phyloP scores from a whole-genome alignment of 2,329 filamentous ascomycete genomes.

The Diaporthe australafricana region DNA sequence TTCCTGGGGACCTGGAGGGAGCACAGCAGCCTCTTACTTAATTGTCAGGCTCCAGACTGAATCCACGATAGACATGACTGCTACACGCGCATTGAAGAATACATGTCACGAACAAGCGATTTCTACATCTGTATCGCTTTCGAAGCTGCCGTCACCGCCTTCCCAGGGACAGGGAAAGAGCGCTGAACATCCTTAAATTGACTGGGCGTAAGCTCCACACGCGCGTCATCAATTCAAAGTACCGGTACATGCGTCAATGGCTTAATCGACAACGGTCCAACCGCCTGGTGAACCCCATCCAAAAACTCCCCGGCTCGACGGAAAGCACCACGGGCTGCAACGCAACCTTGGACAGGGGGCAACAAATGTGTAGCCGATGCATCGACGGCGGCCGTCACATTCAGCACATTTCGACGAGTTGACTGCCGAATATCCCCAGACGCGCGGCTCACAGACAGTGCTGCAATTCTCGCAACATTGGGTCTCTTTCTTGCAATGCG shows the following conservation, averaged over 20 bases:
- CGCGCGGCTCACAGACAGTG: neutral
- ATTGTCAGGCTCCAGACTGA: neutral
- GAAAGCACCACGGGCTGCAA: conserved; percentile 23
- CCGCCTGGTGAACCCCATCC: conserved; percentile 26
- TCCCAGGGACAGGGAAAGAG: neutral
- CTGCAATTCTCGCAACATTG: conserved; percentile 11
- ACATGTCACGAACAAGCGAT: no score
- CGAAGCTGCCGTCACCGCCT: conserved; percentile 13
- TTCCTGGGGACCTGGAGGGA: neutral
- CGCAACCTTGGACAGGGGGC: conserved; percentile 8
- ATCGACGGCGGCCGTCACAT: neutral
- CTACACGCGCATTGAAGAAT: no score
- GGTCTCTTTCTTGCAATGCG: neutral
- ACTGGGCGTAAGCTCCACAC: conserved; percentile 22
- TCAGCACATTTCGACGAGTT: conserved; percentile 18
- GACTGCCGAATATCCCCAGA: neutral
- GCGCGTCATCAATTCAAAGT: conserved; percentile 25
- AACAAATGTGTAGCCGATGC: conserved; percentile 29
- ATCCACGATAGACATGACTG: neutral
- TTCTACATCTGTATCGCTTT: neutral
- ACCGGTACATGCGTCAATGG: conserved; percentile 24
- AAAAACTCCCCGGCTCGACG: conserved; percentile 26
- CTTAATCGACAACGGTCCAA: conserved; percentile 15
- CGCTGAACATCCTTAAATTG: conserved; percentile 14
- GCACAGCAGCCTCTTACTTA: neutral